phyloP scores from a whole-genome alignment of 2,329 filamentous ascomycete genomes.

The Trichoderma pleuroti region DNA sequence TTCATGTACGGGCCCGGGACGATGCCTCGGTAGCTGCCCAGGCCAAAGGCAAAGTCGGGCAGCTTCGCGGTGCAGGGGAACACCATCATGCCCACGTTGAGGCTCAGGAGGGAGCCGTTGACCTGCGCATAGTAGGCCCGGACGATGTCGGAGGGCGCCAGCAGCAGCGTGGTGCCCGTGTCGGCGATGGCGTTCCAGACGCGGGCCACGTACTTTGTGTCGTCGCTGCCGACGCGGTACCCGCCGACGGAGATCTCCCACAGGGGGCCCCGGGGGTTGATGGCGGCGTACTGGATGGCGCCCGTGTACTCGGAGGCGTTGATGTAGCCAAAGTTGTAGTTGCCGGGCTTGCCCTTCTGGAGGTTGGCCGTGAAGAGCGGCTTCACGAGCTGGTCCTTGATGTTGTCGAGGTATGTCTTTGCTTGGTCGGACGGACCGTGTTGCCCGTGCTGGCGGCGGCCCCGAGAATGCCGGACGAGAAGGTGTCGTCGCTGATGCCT shows the following conservation, averaged over 20 bases:
- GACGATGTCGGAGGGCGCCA: conserved; percentile 53
- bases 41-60: conserved; percentile 40
- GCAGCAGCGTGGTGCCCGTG: conserved; percentile 66
- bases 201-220: conserved; percentile 19
- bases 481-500: conserved; percentile 34
- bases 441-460: conserved; percentile 33
- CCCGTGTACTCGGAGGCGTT: conserved; percentile 56
- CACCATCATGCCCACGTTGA: conserved; percentile 51
- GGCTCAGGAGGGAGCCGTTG: conserved; percentile 44
- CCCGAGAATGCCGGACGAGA: conserved; percentile 37
- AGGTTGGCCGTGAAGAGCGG: conserved; percentile 40
- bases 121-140: conserved; percentile 59
- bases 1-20: conserved; percentile 39
- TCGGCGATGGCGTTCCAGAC: conserved; percentile 59
- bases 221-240: conserved; percentile 47
- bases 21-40: conserved; percentile 34
- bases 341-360: conserved; percentile 31
- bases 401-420: conserved; percentile 38
- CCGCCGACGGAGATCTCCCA: conserved; percentile 59
- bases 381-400: conserved; percentile 27
- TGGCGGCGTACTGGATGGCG: conserved; percentile 50
- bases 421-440: conserved; percentile 31
- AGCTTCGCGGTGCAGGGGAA: conserved; percentile 54
- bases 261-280: conserved; percentile 53
- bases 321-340: conserved; percentile 47